Conservation (phyloP, 2,329 filamentous ascomycete genomes). For the Penicillium sp. region DNA sequence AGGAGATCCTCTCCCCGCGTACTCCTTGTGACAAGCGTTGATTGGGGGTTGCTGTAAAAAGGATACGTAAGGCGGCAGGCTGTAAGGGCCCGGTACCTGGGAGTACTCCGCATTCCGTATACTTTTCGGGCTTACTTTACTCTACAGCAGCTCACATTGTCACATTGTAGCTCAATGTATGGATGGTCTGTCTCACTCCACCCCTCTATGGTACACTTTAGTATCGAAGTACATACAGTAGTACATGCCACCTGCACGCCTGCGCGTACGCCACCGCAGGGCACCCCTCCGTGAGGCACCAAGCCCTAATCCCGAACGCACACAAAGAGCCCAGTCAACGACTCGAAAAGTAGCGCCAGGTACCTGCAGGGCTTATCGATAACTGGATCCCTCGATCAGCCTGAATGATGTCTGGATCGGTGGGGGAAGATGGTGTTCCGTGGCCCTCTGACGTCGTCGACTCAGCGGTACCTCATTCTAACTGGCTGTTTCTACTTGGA, state of each 20-base stretch:
- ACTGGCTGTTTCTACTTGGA: background rate
- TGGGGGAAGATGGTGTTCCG: background rate
- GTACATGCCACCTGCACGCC: background rate
- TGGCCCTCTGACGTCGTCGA: conserved; percentile 22
- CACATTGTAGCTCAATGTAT: background rate
- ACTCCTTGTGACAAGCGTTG: conserved; percentile 2
- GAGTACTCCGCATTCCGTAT: conserved; percentile 11
- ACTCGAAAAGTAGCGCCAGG: conserved; percentile 25
- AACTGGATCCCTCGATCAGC: conserved; percentile 2
- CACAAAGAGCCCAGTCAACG: conserved; percentile 8
- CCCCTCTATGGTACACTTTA: background rate
- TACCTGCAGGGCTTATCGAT: conserved; percentile 29
- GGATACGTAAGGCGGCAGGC: background rate
- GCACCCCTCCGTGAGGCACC: background rate
- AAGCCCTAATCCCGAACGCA: too few relatives aligned
- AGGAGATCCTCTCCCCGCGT: conserved; percentile 1
- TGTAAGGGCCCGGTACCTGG: conserved; percentile 23
- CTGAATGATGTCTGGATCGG: conserved; percentile 10
- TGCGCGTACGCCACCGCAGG: background rate
- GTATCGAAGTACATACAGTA: background rate
- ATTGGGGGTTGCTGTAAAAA: conserved; percentile 2
- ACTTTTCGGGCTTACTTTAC: background rate
- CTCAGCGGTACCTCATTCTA: background rate
- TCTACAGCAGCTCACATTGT: background rate
- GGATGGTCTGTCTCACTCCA: background rate